phyloP scores from a whole-genome alignment of 2,329 filamentous ascomycete genomes.

The Helotiales sp. region DNA sequence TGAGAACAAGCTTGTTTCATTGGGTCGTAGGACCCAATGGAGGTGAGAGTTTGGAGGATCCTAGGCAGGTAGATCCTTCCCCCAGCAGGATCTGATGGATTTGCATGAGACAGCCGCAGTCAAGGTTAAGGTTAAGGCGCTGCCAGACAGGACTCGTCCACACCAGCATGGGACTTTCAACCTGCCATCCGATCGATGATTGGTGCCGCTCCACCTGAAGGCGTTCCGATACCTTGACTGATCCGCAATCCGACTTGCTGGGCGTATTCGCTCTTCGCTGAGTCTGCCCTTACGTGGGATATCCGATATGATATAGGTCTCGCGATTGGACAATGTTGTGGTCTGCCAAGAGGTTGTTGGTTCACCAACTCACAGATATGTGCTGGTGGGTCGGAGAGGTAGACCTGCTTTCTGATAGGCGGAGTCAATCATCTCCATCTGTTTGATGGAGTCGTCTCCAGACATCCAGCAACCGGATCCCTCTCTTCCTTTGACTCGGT shows the following conservation, averaged over 20 bases:
- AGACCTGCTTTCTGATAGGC: conserved; percentile 45
- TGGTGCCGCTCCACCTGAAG: conserved; percentile 6
- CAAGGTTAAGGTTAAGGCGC: too few species aligned
- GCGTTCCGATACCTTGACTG: background rate
- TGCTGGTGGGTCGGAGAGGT: conserved; percentile 29
- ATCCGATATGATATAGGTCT: background rate
- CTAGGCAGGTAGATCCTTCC: background rate
- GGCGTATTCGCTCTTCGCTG: background rate
- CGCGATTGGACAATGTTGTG: background rate
- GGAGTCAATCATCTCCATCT: conserved; percentile 49
- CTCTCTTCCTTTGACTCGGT: conserved; percentile 41
- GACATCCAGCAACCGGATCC: conserved; percentile 42
- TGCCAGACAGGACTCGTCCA: background rate
- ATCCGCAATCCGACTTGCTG: background rate
- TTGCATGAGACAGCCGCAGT: background rate
- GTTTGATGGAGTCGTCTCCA: conserved; percentile 43
- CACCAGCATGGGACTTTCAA: conserved; percentile 6
- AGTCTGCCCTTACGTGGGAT: background rate
- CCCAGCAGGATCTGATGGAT: background rate
- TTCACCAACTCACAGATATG: conserved; percentile 3
- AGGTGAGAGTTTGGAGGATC: background rate
- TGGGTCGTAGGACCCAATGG: background rate
- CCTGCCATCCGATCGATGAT: conserved; percentile 9
- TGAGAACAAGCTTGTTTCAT: background rate
- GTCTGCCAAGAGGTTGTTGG: background rate